Base-by-base conservation (phyloP, 768 basidiomycete genomes). In the Calocybe gangraenosa region DNA sequence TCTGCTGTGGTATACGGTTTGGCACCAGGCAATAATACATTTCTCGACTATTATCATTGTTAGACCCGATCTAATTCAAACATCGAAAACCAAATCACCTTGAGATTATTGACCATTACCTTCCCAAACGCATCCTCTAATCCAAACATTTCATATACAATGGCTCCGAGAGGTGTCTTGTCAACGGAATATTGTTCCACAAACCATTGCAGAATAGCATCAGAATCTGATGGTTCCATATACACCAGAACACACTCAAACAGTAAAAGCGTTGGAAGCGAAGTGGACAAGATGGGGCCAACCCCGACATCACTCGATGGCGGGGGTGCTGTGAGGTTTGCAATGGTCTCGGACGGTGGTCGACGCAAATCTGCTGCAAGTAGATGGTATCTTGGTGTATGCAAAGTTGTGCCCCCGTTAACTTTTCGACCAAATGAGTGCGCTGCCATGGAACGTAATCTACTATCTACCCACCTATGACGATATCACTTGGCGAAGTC, bases 161-260 rank as follows among this genome's bases (percentile, higher is more conserved):
- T 64, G 2, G 74, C 77, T 20, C 80, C 82, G 1, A 81, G 67
- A 1, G 69, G 50, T 9, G 38, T 41, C n/a, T 49, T 49, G 7
- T 38, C 37, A 21, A 53, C 42, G 15, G 67, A 59, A 57, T 79
- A 82, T 46, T 72, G 73, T 44, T 76, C 67, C 2, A 76, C 70
- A 57, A 94, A 92, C 87, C 89, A 94, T 30, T 67, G 62, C 1
- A 96, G 66, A 10, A 96, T 58, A 0, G 66, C 67, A 21, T 75
- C 69, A 1, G 84, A 84, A 2, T 72, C 67, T 2, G 65, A 58
- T 0, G 88, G 81, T 0, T 68, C 56, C 75, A 97, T 87, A 65
- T 99, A 97, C 11, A 82, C 92, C 44, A 96, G 75, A 14, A 97
- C 88, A 54, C 95, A 98, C 72, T 98, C 95, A 49, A 91, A 92